Base-by-base conservation (phyloP, 192 early-diverging fungal species). In the Entomortierella lignicola region DNA sequence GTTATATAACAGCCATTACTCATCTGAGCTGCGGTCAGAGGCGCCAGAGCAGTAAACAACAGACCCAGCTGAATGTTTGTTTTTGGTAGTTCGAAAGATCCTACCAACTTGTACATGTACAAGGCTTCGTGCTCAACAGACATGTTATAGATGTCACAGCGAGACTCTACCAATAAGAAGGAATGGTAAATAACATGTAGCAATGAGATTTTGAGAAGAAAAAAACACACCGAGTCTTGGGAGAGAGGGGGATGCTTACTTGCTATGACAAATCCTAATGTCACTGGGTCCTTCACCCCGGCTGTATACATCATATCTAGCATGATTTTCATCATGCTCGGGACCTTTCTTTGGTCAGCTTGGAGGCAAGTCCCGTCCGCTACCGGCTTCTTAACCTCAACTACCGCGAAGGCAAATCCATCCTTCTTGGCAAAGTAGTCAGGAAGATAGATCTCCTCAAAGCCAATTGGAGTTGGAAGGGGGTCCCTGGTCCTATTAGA, bases 291-390 rank as follows among this genome's bases (percentile, higher is more conserved):
- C 25, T 32, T 26, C 7, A 48, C 29, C 7, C 60, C 29, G 8
- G 42, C 60, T 48, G 2, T 15, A 26, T 29, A 23, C 25, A 25
- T 29, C 44, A 5, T 62, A 44, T 62, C 60, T 12, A 62, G 7
- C n/a, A 30, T n/a, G 8, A 62, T 4, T 27, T 62, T 62, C 60
- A 62, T 50, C 44, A 62, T 62, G 27, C 17, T 23, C n/a, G 59
- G 59, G 25, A 60, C 6, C 31, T 60, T 60, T 27, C 59, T 27
- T 32, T n/a, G 12, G 25, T 60, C 59, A 10, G 23, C 26, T 8
- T 25, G 23, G 34, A 26, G 34, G 17, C 50, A 34, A 23, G n/a
- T 25, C 21, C 29, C 47, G 41, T 43, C 44, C 29, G 41, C 30
- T 18, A 50, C 44, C 10, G 44, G 43, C 29, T 48, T 62, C 30